Evolutionary conservation across 148 eudicot genomes (phyloP), one percentile per base, ranked within the genome.

Genomic region (Selenicereus undatus): DNA sequence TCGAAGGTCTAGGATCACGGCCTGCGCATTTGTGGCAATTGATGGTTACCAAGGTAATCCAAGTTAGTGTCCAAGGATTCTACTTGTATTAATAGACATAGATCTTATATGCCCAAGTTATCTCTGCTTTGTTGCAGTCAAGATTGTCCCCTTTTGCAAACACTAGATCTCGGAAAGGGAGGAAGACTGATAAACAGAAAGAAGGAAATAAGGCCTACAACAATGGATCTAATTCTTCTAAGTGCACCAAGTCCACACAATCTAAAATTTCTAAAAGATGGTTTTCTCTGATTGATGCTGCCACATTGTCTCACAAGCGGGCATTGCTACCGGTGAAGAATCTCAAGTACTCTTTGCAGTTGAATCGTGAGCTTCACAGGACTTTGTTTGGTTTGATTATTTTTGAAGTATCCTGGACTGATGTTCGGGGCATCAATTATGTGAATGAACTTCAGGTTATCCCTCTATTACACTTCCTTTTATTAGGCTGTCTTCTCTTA

Each of bases 61-160:
- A 85, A 2, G 80, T 76, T 76, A 32, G 18, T 79, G 79, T 68
- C 22, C 56, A 39, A 77, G 12, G 51, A n/a, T 29, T 80, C 51
- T 71, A 58, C 64, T 80, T n/a, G 24, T 75, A 36, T 77, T 70
- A 20, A 64, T 76, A 39, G 76, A 80, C 71, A 79, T 21, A 39
- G 62, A 76, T 54, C 71, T 75, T 52, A 83, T 79, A 10, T 71
- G 21, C 79, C 62, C 60, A 30, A 51, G 0, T 78, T 78, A 26
- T 58, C 45, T 81, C n/a, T 48, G n/a, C 69, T 79, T 74, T 76
- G 77, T 35, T 39, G 68, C 92, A 96, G 99, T 96, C 97, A 82
- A 93, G 99, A 85, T 81, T 90, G 83, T 96, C 99, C 62, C 99
- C 99, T 64, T 96, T 96, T 84, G 99, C 99, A 51, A 96, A 92